Conservation (phyloP, 2,329 filamentous ascomycete species). For the Colletotrichum sidae region DNA sequence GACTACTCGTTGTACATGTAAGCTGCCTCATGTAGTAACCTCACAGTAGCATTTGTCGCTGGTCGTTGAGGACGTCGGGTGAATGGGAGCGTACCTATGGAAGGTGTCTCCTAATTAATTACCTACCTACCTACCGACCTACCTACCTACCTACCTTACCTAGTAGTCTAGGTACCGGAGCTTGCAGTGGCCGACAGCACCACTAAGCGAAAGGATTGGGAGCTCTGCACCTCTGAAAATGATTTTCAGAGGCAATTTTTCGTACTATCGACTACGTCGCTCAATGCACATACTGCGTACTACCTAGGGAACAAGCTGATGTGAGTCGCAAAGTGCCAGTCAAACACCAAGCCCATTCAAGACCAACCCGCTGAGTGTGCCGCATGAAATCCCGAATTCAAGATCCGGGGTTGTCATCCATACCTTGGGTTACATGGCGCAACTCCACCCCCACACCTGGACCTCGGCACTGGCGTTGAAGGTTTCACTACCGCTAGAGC, state of each 20-base stretch:
- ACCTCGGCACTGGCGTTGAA: conserved; percentile 37
- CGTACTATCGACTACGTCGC: too few relatives aligned
- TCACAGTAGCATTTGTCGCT: too few relatives aligned
- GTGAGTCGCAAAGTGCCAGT: background rate
- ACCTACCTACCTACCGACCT: background rate
- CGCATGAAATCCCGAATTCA: conserved; percentile 25
- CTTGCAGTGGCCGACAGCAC: background rate
- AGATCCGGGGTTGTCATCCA: conserved; percentile 27
- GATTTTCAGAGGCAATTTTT: too few relatives aligned
- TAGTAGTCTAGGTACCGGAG: background rate
- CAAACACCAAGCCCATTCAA: background rate
- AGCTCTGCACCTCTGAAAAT: background rate
- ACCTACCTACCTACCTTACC: background rate
- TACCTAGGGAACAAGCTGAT: too few relatives aligned
- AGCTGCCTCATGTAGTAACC: too few relatives aligned
- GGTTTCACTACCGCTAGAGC: conserved; percentile 29
- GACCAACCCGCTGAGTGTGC: background rate
- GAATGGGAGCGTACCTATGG: too few relatives aligned
- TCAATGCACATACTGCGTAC: too few relatives aligned
- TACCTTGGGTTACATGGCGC: conserved; percentile 3
- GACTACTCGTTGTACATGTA: too few relatives aligned
- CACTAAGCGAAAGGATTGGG: background rate
- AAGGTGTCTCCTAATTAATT: background rate
- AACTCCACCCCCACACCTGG: conserved; percentile 36
- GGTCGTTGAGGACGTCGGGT: too few relatives aligned